Base-by-base conservation (phyloP, 1,284 basidiomycete genomes). In the Malassezia furfur region DNA sequence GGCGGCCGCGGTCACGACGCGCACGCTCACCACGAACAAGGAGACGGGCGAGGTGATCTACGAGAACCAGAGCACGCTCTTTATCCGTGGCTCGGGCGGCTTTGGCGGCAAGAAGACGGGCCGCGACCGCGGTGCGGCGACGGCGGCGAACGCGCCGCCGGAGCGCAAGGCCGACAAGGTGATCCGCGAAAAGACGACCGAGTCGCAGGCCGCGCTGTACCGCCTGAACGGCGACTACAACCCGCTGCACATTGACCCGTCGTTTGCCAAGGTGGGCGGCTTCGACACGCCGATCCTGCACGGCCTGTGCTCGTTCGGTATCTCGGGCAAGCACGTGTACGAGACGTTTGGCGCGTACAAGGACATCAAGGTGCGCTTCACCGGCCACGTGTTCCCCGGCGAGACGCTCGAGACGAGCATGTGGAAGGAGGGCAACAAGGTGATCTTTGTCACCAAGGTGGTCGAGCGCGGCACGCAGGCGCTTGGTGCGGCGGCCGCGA, bases 281-380 rank as follows among this genome's bases (percentile, higher is more conserved):
- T 98, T 96, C 75, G 85, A 91, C 66, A 85, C 84, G 76, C 93
- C 93, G 47, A 72, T 80, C 64, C 72, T 80, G 12, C 79, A 78
- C 81, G 85, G 86, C 22, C 82, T 98, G 6, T 96, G 91, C 79
- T 87, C 81, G 41, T 87, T 96, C 81, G 93, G 93, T 48, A 85
- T 96, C 61, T 83, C 91, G 9, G 88, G 85, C n/a, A 96, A 96
- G 78, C 89, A 96, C 73, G 83, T 99, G 40, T 76, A 87, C 68
- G 86, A 91, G 76, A 81, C 84, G 2, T 98, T 83, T 72, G 93
- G 93, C 22, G 76, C 82, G 8, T 93, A 82, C 79, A 84, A 84
- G 70, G 89, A 96, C 75, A 94, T 98, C 80, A 98, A 98, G 82
- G 90, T 90, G 59, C 83, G 93, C 51, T 91, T 93, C 75, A 82